These are phyloP conservation scores for Phoenix roebelenii DNA, from an alignment of 176 grass and related monocot species.

Conservation along the genomic window DNA sequence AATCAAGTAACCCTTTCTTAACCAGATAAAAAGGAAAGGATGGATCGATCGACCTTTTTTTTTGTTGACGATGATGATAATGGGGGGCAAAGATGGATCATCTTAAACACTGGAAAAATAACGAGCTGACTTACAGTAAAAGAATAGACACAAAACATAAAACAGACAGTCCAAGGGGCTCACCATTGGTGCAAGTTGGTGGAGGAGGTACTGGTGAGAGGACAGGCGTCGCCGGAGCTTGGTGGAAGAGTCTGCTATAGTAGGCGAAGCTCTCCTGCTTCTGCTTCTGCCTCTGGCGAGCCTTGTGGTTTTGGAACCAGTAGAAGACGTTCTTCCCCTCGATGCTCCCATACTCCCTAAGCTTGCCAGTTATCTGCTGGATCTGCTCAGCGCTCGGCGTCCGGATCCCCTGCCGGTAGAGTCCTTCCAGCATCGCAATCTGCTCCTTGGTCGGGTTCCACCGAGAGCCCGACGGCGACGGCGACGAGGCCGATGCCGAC, in stretches of 20 bases:
- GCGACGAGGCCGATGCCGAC: not conserved
- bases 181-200: constrained; percentile 17
- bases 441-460: constrained; percentile 90
- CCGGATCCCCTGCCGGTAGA: constrained; percentile 60
- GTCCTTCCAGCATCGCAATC: constrained; percentile 52
- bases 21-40: too few relatives aligned
- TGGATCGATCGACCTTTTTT: too few relatives aligned
- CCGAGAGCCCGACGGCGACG: constrained; percentile 13
- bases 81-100: too few relatives aligned
- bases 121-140: too few relatives aligned
- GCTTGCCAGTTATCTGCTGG: constrained; percentile 52
- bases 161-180: too few relatives aligned
- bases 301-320: constrained; percentile 59
- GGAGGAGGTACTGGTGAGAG: not conserved
- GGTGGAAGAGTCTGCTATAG: constrained; percentile 48
- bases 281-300: constrained; percentile 55
- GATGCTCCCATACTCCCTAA: constrained; percentile 52
- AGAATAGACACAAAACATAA: too few relatives aligned
- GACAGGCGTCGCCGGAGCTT: not conserved
- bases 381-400: constrained; percentile 72
- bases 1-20: too few relatives aligned
- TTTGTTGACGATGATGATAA: too few relatives aligned
- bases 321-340: constrained; percentile 57
- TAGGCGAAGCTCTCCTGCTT: constrained; percentile 73
- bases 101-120: too few relatives aligned